phyloP scores from a whole-genome alignment of 768 basidiomycete species.

The Agaricus blazei region DNA sequence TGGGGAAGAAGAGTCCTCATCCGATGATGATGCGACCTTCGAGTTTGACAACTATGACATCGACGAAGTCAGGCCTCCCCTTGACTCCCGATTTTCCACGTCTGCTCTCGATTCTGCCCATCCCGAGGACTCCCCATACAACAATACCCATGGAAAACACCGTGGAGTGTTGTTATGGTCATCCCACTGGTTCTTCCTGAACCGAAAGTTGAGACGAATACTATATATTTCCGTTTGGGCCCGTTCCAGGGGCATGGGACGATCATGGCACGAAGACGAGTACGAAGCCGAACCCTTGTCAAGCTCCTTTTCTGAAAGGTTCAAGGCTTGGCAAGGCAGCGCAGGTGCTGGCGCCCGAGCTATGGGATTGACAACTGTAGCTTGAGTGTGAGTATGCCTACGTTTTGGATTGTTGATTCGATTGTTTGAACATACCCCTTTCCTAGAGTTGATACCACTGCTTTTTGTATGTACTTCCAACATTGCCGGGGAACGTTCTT shows the following conservation, averaged over 20 bases:
- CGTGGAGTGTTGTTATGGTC: constrained; percentile 89
- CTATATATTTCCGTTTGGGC: constrained; percentile 93
- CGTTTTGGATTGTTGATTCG: neutral
- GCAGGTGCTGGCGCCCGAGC: constrained; percentile 79
- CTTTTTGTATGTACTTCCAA: neutral
- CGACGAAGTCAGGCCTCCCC: constrained; percentile 47
- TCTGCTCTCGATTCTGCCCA: constrained; percentile 31
- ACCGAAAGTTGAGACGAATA: constrained; percentile 87
- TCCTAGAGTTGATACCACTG: constrained; percentile 7
- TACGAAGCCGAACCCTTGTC: constrained; percentile 20
- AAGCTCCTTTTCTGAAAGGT: constrained; percentile 50
- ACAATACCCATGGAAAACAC: constrained; percentile 47
- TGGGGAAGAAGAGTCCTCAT: constrained; percentile 65
- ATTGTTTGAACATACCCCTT: constrained; percentile 8
- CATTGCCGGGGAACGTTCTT: constrained; percentile 4
- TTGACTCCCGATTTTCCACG: constrained; percentile 32
- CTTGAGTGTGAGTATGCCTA: constrained; percentile 8
- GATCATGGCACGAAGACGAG: constrained; percentile 42
- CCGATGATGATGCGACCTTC: constrained; percentile 68
- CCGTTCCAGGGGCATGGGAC: constrained; percentile 54
- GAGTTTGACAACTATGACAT: constrained; percentile 80
- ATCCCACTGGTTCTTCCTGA: constrained; percentile 96
- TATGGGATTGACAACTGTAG: constrained; percentile 45
- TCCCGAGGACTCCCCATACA: constrained; percentile 33
- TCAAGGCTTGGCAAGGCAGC: constrained; percentile 76